phyloP scores from a whole-genome alignment of 2,329 filamentous ascomycete species.

The Periconia sp. region DNA sequence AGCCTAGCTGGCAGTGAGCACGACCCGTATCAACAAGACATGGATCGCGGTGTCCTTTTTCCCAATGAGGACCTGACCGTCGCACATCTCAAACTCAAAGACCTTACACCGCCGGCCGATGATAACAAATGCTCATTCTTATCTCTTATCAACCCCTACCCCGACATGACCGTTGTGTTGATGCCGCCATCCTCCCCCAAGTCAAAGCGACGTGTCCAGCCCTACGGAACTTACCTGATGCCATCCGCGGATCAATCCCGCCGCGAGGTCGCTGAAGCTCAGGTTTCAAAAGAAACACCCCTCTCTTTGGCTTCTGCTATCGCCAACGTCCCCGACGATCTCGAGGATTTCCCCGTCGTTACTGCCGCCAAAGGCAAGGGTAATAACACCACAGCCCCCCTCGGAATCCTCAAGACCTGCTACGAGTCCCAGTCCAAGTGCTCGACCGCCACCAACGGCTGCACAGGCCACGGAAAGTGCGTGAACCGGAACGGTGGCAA shows the following conservation, averaged over 20 bases:
- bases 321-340: slow-evolving; percentile 19
- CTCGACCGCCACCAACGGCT: slow-evolving; percentile 69
- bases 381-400: slow-evolving; percentile 38
- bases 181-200: slow-evolving; percentile 34
- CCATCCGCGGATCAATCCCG: slow-evolving; percentile 24
- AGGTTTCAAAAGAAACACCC: slow-evolving; percentile 13
- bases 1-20: slow-evolving; percentile 24
- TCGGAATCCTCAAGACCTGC: slow-evolving; percentile 69
- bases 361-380: slow-evolving; percentile 19
- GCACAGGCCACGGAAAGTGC: slow-evolving; percentile 81
- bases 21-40: slow-evolving; percentile 22
- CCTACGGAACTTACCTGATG: slow-evolving; percentile 40
- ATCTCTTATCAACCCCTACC: slow-evolving; percentile 4
- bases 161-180: slow-evolving; percentile 37
- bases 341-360: slow-evolving; percentile 32
- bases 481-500: slow-evolving; percentile 44
- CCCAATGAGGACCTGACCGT: background rate
- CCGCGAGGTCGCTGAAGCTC: slow-evolving; percentile 30
- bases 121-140: background rate
- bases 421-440: slow-evolving; percentile 72
- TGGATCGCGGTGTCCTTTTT: background rate
- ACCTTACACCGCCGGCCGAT: background rate
- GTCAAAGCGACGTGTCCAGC: slow-evolving; percentile 34
- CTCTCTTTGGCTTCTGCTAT: slow-evolving; percentile 29
- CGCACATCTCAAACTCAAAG: background rate